Evolutionary conservation across 2,329 filamentous ascomycete species (phyloP).

Genomic region (Cytospora piceae): DNA sequence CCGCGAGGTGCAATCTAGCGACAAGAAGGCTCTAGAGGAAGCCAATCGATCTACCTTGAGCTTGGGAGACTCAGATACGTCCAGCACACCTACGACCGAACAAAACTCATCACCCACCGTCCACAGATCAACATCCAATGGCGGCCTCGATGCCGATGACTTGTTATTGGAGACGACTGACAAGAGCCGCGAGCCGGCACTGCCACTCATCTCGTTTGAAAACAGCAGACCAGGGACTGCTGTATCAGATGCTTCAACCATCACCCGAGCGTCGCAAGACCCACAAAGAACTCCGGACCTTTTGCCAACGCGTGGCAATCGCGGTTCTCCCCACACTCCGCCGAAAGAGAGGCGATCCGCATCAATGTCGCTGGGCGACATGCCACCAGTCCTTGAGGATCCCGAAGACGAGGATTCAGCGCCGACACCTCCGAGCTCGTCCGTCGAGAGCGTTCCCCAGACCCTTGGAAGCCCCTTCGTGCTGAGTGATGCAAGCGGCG

Average conservation of each 20-base stretch:
- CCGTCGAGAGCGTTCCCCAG: constrained; percentile 48
- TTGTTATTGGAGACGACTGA: constrained; percentile 6
- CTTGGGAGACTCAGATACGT: constrained; percentile 13
- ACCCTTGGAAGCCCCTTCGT: constrained; percentile 43
- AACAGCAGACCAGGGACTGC: constrained; percentile 13
- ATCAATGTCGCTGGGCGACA: constrained; percentile 50
- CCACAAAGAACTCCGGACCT: constrained; percentile 24
- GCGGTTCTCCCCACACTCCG: constrained; percentile 25
- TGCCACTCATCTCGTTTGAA: constrained; percentile 2
- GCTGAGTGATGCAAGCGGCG: constrained; percentile 42
- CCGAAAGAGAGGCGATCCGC: constrained; percentile 38
- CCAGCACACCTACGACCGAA: constrained; percentile 1
- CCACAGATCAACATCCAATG: not conserved
- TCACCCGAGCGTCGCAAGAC: constrained; percentile 12
- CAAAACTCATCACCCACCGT: not conserved
- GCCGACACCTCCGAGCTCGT: constrained; percentile 48
- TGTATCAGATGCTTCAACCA: constrained; percentile 10
- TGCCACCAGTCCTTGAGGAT: constrained; percentile 49
- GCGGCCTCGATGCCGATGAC: constrained; percentile 21
- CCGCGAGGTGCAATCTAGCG: not conserved
- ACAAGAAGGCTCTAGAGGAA: not conserved
- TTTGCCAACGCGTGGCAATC: constrained; percentile 6
- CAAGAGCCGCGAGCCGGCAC: not conserved
- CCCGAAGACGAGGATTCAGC: constrained; percentile 48
- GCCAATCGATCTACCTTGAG: constrained; percentile 12